Percentiles rank a stretch among this genome's conserved stretches.
Evolutionary conservation across 2,329 filamentous ascomycete genomes (phyloP).

Genomic region (Boeremia lycopersici): DNA sequence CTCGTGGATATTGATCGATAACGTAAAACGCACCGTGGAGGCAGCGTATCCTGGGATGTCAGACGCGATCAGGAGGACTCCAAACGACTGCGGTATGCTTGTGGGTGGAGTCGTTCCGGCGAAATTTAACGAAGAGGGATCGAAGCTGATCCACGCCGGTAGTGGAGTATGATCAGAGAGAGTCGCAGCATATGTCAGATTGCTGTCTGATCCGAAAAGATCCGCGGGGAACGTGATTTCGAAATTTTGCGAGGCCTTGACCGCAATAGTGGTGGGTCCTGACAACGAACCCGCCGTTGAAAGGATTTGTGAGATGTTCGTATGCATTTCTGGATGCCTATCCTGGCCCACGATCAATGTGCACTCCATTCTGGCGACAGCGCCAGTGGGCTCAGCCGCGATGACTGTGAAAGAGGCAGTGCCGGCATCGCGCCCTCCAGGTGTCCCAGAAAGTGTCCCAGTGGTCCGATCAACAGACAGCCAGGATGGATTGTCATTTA

Average conservation of each 20-base stretch:
- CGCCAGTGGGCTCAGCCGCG: slow-evolving; percentile 70
- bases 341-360: slow-evolving; percentile 73
- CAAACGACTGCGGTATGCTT: slow-evolving; percentile 72
- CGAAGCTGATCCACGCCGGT: slow-evolving; percentile 83
- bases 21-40: slow-evolving; percentile 68
- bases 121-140: slow-evolving; percentile 68
- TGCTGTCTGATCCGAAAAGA: slow-evolving; percentile 66
- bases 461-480: slow-evolving; percentile 70
- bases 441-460: slow-evolving; percentile 74
- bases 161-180: slow-evolving; percentile 79
- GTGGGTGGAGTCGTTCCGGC: slow-evolving; percentile 72
- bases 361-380: slow-evolving; percentile 64
- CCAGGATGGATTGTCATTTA: slow-evolving; percentile 73
- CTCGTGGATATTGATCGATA: slow-evolving; percentile 74
- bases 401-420: slow-evolving; percentile 68
- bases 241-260: slow-evolving; percentile 46
- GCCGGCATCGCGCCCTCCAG: slow-evolving; percentile 62
- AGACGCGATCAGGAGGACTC: slow-evolving; percentile 75
- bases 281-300: slow-evolving; percentile 62
- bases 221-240: slow-evolving; percentile 51
- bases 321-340: slow-evolving; percentile 59
- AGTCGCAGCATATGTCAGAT: slow-evolving; percentile 76
- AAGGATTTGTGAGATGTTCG: slow-evolving; percentile 65
- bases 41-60: slow-evolving; percentile 80
- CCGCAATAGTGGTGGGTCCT: slow-evolving; percentile 61